Base-by-base conservation (phyloP, 169 alveolate genomes). In the Cryptosporidium felis region DNA sequence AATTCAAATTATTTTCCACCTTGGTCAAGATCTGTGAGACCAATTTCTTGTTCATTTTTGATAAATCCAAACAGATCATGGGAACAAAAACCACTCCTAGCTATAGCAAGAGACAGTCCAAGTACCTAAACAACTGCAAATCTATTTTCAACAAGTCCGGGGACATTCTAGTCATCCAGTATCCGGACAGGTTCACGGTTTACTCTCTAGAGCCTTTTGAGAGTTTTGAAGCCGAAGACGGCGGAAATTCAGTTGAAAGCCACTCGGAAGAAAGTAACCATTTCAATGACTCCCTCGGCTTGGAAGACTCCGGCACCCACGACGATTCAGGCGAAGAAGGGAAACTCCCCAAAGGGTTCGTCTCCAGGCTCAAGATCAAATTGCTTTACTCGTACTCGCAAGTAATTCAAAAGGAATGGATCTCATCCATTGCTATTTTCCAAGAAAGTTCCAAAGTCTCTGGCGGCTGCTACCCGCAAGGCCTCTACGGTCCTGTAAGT, bases 351-450 rank as follows among this genome's bases (percentile, higher is more conserved):
- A 42, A 21, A 56, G 5, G 23, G 32, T 56, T 30, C 16, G n/a
- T 28, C 1, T 40, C 61, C 2, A 34, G 16, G 16, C 30, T 23
- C 16, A 66, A 30, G 23, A 49, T 74, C 26, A 74, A 51, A 26
- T 38, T 53, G 6, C 23, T 74, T 6, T 74, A 74, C 28, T 49
- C 85, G 6, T 74, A 53, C 26, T 32, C 65, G 6, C 85, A 74
- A 56, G 66, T 74, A 10, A 56, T 74, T 34, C 85, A 74, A 56
- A 74, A 74, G 10, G 85, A 74, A 41, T 74, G 85, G 85, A 74
- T 74, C 1, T 23, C 67, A 16, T 74, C 74, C 12, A 74, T 74
- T 6, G 26, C 85, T 12, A 36, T 53, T 1, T 74, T 36, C 23
- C 51, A 36, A 14, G 85, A 74, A 30, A 49, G 26, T 12, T 34